Percentiles rank a stretch among this genome's conserved stretches.
Conservation (phyloP, 1,284 basidiomycete species). For the Rhodotorula sp. region DNA sequence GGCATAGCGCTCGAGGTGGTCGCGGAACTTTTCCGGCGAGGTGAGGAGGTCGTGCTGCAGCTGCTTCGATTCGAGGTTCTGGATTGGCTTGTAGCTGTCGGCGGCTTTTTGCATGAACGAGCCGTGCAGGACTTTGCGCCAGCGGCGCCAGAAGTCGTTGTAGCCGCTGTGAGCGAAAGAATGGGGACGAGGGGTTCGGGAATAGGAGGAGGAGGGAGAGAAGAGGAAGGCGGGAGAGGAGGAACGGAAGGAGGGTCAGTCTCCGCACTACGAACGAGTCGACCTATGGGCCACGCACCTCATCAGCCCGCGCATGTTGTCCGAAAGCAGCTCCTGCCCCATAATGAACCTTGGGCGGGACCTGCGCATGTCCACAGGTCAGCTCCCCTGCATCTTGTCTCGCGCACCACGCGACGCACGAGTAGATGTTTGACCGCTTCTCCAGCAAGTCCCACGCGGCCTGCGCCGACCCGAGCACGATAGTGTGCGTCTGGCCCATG, state of each 20-base stretch:
- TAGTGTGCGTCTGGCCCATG: slow-evolving; percentile 59
- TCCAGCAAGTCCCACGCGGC: slow-evolving; percentile 60
- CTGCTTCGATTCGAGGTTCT: slow-evolving; percentile 59
- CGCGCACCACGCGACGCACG: slow-evolving; percentile 45
- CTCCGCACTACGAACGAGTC: too few species aligned
- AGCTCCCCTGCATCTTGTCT: not conserved
- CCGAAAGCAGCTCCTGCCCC: slow-evolving; percentile 55
- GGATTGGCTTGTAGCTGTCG: slow-evolving; percentile 58
- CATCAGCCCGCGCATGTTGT: slow-evolving; percentile 59
- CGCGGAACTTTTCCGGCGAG: slow-evolving; percentile 54
- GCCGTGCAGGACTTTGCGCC: slow-evolving; percentile 60
- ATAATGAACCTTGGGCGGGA: slow-evolving; percentile 58
- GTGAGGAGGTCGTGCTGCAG: slow-evolving; percentile 55
- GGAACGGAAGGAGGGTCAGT: too few species aligned
- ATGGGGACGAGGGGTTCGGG: too few species aligned
- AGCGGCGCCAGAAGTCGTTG: slow-evolving; percentile 58
- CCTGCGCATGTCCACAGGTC: not conserved
- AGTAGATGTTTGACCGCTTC: slow-evolving; percentile 59
- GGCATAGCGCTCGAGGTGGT: slow-evolving; percentile 58
- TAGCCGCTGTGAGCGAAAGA: slow-evolving; percentile 50
- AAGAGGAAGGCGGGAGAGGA: not conserved
- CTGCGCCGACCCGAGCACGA: slow-evolving; percentile 59
- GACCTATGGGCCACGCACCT: too few species aligned
- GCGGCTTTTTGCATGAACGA: slow-evolving; percentile 55
- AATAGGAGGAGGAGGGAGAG: not conserved